Evolutionary conservation across 768 basidiomycete genomes (phyloP), one percentile per base, ranked within the genome.

Genomic region (Amanita pseudoporphyria): DNA sequence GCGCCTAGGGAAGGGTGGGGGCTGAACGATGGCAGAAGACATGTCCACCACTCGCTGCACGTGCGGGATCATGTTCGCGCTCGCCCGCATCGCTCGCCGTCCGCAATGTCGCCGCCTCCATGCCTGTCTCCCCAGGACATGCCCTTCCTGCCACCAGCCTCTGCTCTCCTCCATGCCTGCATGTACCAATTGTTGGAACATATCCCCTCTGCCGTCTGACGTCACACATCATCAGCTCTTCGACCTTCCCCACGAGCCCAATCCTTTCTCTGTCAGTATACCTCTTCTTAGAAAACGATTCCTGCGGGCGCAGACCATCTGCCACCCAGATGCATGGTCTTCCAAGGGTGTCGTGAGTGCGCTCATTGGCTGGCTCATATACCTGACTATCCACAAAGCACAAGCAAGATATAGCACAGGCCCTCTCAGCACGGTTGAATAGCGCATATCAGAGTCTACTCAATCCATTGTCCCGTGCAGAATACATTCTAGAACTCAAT

Each of bases 311-410:
- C 93, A 95, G 60, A 72, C 79, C 18, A 67, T 78, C 18, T 81
- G 88, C 45, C 93, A 97, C 68, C 93, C 93, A 0, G 93, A 97
- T 62, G 73, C 81, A 10, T 95, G 87, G 84, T 75, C 81, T 30
- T 75, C 79, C 26, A 74, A 77, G 58, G 79, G 80, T 49, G 64
- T 74, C 52, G 87, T 85, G 65, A 59, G 64, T 67, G 18, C 7
- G 46, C 36, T 49, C 7, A 31, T 16, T 30, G 5, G 31, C 14
- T 43, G 52, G 33, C 24, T 41, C 22, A 28, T 57, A 13, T 16
- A 40, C 28, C 26, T 21, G 21, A 53, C 54, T 45, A 50, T 53
- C 46, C 39, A 24, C 49, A 5, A 51, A 84, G 82, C 67, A 70
- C 50, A 74, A 78, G 52, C 74, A 77, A 58, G 71, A 73, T 12